Base-by-base conservation (phyloP, 495 filamentous ascomycete genomes). In the Neurospora sp. region DNA sequence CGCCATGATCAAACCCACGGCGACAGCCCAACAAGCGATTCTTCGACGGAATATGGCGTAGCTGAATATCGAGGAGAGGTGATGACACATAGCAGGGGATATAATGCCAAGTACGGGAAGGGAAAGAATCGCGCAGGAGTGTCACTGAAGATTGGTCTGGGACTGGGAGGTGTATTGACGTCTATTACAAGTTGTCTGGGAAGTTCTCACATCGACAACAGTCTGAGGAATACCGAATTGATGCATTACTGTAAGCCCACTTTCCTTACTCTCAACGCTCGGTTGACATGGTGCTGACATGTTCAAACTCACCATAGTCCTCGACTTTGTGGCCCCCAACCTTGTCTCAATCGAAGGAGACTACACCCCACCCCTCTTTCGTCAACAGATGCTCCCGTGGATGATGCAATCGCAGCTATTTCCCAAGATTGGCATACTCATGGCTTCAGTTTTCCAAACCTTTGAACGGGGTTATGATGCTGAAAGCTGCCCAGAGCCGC, bases 371-470 rank as follows among this genome's bases (percentile, higher is more conserved):
- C 44, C 44, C 8, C 39, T 75, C 20, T 78, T 79, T 69, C 44
- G 65, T 2, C 39, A 39, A 14, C 39, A 75, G 39, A 73, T 78
- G 73, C 71, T 79, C 14, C 77, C 77, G 6, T 78, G 77, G 77
- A 76, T 76, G 74, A 72, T 79, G 38, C 76, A 79, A 41, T 79
- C 77, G 0, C 77, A 73, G 11, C 35, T 79, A 6, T 77, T 79
- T 71, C 77, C 77, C 27, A 76, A 73, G 42, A 76, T 79, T 12
- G 76, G 73, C 27, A 40, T 79, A 11, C 70, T 79, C 35, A 79
- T 79, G 77, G 74, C 77, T 1, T 75, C 77, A 1, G 74, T 74
- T 27, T 72, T 75, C 5, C 74, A 79, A 18, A 38, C 38, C 22
- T 73, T 70, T 12, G 73, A 76, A 42, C 44, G 69, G 9, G 68